A percentile compares a stretch with the other conserved stretches of the same genome.
Conservation (phyloP, 2,329 filamentous ascomycete species). For the Ophiostoma pallidulum region DNA sequence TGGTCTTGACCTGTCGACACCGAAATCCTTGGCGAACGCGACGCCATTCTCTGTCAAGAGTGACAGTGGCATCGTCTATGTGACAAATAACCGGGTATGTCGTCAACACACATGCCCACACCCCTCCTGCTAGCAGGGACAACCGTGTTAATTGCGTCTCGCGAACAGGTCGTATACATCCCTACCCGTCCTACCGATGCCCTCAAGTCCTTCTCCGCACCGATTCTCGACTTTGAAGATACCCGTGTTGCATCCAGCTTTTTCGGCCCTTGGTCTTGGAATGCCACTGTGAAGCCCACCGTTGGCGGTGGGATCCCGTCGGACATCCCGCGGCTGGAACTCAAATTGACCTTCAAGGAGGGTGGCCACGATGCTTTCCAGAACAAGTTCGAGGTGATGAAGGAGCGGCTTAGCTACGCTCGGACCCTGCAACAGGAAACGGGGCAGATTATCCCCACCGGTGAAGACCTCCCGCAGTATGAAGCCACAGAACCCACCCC, state of each 20-base stretch:
- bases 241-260: slow-evolving; percentile 79
- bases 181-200: slow-evolving; percentile 58
- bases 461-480: slow-evolving; percentile 85
- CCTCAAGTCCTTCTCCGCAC: slow-evolving; percentile 81
- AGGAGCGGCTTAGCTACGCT: slow-evolving; percentile 72
- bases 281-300: slow-evolving; percentile 68
- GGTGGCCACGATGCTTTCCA: slow-evolving; percentile 93
- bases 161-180: slow-evolving; percentile 70
- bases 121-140: not conserved
- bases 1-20: slow-evolving; percentile 62
- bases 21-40: slow-evolving; percentile 53
- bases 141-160: slow-evolving; percentile 1
- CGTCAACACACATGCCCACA: not conserved
- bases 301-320: slow-evolving; percentile 73
- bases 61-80: slow-evolving; percentile 64
- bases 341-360: slow-evolving; percentile 86
- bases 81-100: slow-evolving; percentile 76
- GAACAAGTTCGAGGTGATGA: slow-evolving; percentile 70
- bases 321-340: slow-evolving; percentile 61
- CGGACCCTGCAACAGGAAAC: slow-evolving; percentile 64
- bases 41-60: slow-evolving; percentile 61
- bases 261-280: slow-evolving; percentile 90
- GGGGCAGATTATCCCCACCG: slow-evolving; percentile 53
- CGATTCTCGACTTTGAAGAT: slow-evolving; percentile 80
- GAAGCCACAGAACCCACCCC: slow-evolving; percentile 41